These are phyloP conservation scores for Sorghum bicolor DNA, from an alignment of 176 grass and related monocot species.

Conservation along the genomic window DNA sequence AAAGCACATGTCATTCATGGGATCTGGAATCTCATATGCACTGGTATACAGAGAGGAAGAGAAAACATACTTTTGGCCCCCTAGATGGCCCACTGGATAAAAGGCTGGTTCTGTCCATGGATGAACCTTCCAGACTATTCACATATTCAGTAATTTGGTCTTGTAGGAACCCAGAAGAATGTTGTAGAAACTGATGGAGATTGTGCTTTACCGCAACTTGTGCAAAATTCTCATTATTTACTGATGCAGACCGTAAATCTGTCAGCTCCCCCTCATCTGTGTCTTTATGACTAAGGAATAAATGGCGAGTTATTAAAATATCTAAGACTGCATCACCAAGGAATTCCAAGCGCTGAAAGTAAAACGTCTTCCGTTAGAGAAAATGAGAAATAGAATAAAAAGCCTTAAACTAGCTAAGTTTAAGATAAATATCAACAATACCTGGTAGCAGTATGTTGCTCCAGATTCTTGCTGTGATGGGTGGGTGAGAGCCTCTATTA, in stretches of 20 bases:
- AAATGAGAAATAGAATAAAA: constrained; percentile 8
- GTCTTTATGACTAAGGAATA: constrained; percentile 71
- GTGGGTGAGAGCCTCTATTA: constrained; percentile 83
- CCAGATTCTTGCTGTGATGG: constrained; percentile 69
- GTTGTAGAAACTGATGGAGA: constrained; percentile 67
- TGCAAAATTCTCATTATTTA: constrained; percentile 94
- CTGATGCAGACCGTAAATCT: constrained; percentile 84
- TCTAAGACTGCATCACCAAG: constrained; percentile 90
- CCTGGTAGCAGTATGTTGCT: constrained; percentile 72
- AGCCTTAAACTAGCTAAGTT: constrained; percentile 16
- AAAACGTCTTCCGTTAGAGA: constrained; percentile 24
- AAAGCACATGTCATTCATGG: neutral
- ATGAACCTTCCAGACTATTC: constrained; percentile 46
- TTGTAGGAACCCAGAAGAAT: constrained; percentile 58
- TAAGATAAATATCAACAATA: constrained; percentile 25
- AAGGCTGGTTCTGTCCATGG: constrained; percentile 32
- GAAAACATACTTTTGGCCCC: constrained; percentile 72
- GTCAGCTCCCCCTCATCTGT: constrained; percentile 77
- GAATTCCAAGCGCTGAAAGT: constrained; percentile 83
- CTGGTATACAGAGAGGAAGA: neutral
- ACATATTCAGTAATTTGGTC: constrained; percentile 74
- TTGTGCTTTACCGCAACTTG: constrained; percentile 77
- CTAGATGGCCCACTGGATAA: constrained; percentile 40
- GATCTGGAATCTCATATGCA: neutral
- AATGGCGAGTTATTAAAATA: constrained; percentile 70